Evolutionary conservation across 257 asterid genomes (phyloP).

Genomic region (Solanum lycopersicoides): DNA sequence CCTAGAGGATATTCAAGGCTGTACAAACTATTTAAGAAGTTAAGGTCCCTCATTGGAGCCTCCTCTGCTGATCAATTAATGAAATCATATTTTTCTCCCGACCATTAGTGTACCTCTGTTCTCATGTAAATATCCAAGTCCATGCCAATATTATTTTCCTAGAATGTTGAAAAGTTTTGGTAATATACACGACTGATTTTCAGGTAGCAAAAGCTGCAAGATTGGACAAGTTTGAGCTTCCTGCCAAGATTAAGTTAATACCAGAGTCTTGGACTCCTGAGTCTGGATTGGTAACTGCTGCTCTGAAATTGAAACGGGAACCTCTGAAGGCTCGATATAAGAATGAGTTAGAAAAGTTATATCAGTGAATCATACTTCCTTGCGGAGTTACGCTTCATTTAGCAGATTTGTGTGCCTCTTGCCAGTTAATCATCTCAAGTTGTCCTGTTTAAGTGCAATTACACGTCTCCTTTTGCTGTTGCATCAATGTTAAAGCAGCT

Average conservation of each 20-base stretch:
- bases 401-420: not conserved
- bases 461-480: not conserved
- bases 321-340: slow-evolving; percentile 55
- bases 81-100: not conserved
- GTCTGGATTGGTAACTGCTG: slow-evolving; percentile 85
- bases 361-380: slow-evolving; percentile 26
- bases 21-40: not conserved
- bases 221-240: slow-evolving; percentile 73
- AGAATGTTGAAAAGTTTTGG: not conserved
- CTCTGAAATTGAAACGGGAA: slow-evolving; percentile 83
- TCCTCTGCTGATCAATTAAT: not conserved
- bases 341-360: slow-evolving; percentile 50
- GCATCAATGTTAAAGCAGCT: not conserved
- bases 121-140: not conserved
- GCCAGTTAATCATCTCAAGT: not conserved
- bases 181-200: not conserved
- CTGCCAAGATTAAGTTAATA: slow-evolving; percentile 67
- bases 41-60: not conserved
- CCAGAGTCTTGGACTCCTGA: slow-evolving; percentile 95
- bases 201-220: slow-evolving; percentile 65
- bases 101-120: not conserved
- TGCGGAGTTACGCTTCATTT: not conserved
- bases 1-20: not conserved
- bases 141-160: not conserved
- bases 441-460: not conserved